Percentiles rank a stretch among this genome's conserved stretches.
Evolutionary conservation across 2,329 filamentous ascomycete species (phyloP).

Genomic region (Colletotrichum sp.): DNA sequence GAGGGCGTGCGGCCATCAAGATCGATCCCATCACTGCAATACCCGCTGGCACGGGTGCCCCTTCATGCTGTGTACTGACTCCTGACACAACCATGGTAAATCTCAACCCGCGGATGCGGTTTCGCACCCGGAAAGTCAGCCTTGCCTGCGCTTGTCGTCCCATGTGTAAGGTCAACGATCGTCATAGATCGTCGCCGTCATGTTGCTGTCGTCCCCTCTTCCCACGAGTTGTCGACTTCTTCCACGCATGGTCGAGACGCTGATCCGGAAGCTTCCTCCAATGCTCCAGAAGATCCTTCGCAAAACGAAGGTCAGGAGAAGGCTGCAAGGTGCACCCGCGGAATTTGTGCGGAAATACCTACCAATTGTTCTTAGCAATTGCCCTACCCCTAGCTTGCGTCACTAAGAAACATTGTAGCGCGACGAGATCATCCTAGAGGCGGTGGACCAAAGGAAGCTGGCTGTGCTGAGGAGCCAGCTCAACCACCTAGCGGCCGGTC

Average conservation of each 20-base stretch:
- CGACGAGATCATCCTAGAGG: background rate
- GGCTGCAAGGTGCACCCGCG: background rate
- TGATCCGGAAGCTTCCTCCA: conserved; percentile 12
- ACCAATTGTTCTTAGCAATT: background rate
- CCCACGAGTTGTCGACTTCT: background rate
- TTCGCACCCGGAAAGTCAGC: background rate
- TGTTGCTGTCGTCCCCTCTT: background rate
- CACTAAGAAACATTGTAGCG: background rate
- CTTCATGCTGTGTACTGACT: background rate
- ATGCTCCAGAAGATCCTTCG: background rate
- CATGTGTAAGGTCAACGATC: conserved; percentile 1
- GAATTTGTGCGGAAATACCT: background rate
- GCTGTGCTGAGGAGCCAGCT: background rate
- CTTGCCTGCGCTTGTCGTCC: conserved; percentile 2
- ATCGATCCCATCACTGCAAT: background rate
- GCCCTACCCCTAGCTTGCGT: background rate
- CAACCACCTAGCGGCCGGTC: background rate
- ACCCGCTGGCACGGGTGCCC: background rate
- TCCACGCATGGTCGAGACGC: background rate
- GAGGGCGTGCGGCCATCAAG: background rate
- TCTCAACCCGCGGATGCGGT: background rate
- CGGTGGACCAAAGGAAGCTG: background rate
- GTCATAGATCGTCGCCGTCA: conserved; percentile 9
- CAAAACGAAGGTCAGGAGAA: background rate
- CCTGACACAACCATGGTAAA: background rate